phyloP scores from a whole-genome alignment of 2,329 filamentous ascomycete species.

The Dendryphion nanum region DNA sequence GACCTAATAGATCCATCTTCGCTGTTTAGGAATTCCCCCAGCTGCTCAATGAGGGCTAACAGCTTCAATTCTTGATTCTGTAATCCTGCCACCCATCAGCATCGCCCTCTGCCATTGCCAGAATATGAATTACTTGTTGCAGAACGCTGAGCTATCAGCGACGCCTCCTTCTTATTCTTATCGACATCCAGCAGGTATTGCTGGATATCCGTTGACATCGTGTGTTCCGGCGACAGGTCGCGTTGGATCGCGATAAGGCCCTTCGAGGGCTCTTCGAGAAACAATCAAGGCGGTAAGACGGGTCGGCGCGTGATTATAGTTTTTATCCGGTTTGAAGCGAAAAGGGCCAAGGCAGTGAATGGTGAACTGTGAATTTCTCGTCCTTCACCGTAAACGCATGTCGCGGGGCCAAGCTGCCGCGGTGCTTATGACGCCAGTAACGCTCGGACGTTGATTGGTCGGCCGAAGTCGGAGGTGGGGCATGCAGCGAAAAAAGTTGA shows the following conservation, averaged over 20 bases:
- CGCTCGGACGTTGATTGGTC: conserved; percentile 13
- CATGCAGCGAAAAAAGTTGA: conserved; percentile 9
- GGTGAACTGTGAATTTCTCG: no score
- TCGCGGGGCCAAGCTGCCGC: no score
- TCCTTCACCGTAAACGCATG: no score
- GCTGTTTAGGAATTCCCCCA: conserved; percentile 67
- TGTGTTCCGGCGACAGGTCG: neutral
- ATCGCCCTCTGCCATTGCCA: conserved; percentile 7
- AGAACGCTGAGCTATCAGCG: conserved; percentile 42
- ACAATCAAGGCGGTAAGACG: no score
- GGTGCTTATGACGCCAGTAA: conserved; percentile 2
- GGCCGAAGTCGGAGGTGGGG: conserved; percentile 15
- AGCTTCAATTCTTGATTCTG: conserved; percentile 60
- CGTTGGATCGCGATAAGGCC: no score
- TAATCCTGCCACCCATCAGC: conserved; percentile 46
- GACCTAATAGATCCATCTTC: conserved; percentile 60
- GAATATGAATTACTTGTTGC: conserved; percentile 36
- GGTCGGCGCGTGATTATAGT: no score
- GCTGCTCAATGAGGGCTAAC: conserved; percentile 60
- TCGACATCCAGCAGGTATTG: conserved; percentile 52
- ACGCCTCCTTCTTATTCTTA: conserved; percentile 48
- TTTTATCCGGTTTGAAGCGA: no score
- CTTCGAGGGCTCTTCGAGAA: no score
- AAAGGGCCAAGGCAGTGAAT: no score
- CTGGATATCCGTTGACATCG: conserved; percentile 44